phyloP scores from a whole-genome alignment of 805 yeast species.

The Candida sphagnicola region DNA sequence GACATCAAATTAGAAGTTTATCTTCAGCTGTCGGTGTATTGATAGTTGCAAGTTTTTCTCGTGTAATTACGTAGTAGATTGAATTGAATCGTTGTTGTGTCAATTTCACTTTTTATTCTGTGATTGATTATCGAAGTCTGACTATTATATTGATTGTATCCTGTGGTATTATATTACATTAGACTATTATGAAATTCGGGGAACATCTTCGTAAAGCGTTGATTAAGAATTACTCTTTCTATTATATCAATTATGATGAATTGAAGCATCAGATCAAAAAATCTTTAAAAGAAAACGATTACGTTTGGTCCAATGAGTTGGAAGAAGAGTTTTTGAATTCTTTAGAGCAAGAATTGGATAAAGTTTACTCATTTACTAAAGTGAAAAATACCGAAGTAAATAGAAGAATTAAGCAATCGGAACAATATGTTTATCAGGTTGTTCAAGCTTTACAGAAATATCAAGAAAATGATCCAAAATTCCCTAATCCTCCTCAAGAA shows the following conservation, averaged over 20 bases:
- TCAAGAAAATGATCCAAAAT: constrained; percentile 17
- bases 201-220: constrained; percentile 86
- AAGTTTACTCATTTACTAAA: constrained; percentile 86
- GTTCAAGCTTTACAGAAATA: constrained; percentile 42
- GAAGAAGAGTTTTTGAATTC: constrained; percentile 79
- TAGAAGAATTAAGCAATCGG: constrained; percentile 81
- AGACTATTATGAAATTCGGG: constrained; percentile 81
- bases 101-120: too few species aligned
- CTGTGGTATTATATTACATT: background rate
- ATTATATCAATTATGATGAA: constrained; percentile 89
- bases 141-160: background rate
- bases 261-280: constrained; percentile 76
- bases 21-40: too few species aligned
- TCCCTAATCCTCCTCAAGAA: constrained; percentile 31
- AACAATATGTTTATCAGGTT: constrained; percentile 63
- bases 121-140: too few species aligned
- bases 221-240: constrained; percentile 85
- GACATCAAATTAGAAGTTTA: too few species aligned
- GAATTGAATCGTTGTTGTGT: too few species aligned
- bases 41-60: too few species aligned
- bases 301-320: constrained; percentile 66
- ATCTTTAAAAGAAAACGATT: constrained; percentile 53
- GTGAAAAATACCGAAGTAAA: constrained; percentile 83
- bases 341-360: constrained; percentile 83
- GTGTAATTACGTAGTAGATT: too few species aligned